phyloP scores from a whole-genome alignment of 805 yeast species.

The Blastobotrys terrestris region DNA sequence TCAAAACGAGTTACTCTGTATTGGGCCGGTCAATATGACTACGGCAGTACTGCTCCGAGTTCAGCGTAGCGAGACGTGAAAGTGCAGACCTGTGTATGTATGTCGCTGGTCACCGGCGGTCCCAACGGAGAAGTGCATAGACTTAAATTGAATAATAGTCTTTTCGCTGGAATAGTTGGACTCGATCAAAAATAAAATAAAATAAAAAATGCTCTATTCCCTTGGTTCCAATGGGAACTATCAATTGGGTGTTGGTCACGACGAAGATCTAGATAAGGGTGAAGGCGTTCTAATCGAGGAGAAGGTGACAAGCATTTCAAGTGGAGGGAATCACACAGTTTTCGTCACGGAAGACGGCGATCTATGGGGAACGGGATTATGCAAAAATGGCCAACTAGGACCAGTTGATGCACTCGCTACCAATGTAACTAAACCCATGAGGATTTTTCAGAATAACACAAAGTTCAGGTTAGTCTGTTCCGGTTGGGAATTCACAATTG shows the following conservation, averaged over 20 bases:
- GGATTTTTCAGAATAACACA: conserved; percentile 10
- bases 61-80: too few relatives aligned
- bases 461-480: conserved; percentile 33
- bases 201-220: conserved; percentile 22
- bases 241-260: conserved; percentile 62
- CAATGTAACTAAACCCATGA: not conserved
- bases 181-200: too few relatives aligned
- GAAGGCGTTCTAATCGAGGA: conserved; percentile 6
- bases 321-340: conserved; percentile 88
- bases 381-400: conserved; percentile 50
- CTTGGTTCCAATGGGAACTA: conserved; percentile 83
- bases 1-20: too few relatives aligned
- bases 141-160: too few relatives aligned
- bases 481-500: conserved; percentile 74
- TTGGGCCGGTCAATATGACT: too few relatives aligned
- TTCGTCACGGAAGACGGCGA: conserved; percentile 49
- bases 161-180: too few relatives aligned
- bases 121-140: too few relatives aligned
- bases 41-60: too few relatives aligned
- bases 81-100: too few relatives aligned
- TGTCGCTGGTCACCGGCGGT: too few relatives aligned
- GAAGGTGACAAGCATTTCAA: conserved; percentile 36
- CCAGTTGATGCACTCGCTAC: not conserved
- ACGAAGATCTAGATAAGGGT: conserved; percentile 38
- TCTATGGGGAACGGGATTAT: conserved; percentile 55